Evolutionary conservation across 306 rosid species (phyloP), one percentile per base, ranked within the genome.

Genomic region (Ziziphus jujuba): DNA sequence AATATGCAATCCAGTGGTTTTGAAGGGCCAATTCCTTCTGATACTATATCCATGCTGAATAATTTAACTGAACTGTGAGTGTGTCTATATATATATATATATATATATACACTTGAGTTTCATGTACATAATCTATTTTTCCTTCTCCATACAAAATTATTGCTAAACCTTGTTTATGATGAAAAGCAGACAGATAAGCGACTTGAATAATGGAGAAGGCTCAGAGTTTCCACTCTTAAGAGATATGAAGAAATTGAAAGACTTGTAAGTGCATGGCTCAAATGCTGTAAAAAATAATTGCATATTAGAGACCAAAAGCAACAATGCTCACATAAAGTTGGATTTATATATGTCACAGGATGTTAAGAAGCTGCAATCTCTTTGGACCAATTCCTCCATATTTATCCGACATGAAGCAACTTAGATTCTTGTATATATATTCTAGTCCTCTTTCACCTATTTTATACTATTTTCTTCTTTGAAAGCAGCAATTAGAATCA

Each of bases 181-280:
- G n/a, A n/a, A n/a, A n/a, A 50, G 64, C 74, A 72, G 78, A 56
- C 10, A 28, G 9, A 61, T 78, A 14, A 78, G 78, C 67, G 82
- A 78, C 74, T 50, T 78, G 13, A 3, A 20, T 36, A n/a, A n/a
- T n/a, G 71, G 78, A 9, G 63, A 31, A 45, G 59, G 66, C 34
- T 44, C 78, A 25, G 14, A 8, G 24, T 77, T 78, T 67, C 71
- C 82, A 0, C 36, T 21, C 45, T 72, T 78, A 19, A 35, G 61
- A 1, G 61, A 28, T 60, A 67, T 67, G 72, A 72, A 4, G 17
- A 0, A 0, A 31, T 55, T 78, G 66, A 1, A 11, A 5, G 25
- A 0, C 47, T 67, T 77, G 82, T 77, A 43, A 77, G 82, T 15
- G n/a, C n/a, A n/a, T n/a, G n/a, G n/a, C n/a, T n/a, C n/a, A n/a